These are phyloP conservation scores for Ceratocystiopsis sp. DNA, from an alignment of 2,329 filamentous ascomycete genomes.

Conservation along the genomic window DNA sequence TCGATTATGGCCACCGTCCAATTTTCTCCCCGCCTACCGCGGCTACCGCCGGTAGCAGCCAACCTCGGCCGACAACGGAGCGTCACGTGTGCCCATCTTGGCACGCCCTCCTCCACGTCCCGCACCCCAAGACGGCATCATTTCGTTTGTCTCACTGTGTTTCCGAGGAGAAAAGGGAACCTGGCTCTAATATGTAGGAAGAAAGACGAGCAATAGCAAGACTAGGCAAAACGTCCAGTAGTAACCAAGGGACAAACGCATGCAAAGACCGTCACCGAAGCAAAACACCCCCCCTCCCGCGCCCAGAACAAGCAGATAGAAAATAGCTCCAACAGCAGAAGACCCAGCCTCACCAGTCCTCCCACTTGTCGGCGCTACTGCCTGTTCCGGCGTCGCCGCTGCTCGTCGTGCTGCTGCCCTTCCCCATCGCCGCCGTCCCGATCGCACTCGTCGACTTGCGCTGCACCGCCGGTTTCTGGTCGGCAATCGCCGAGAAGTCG, in stretches of 20 bases:
- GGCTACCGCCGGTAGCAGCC: slow-evolving; percentile 8
- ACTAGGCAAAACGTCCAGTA: background rate
- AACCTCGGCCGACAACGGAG: slow-evolving; percentile 10
- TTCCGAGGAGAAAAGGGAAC: background rate
- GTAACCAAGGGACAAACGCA: background rate
- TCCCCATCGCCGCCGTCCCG: slow-evolving; percentile 43
- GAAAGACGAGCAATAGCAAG: background rate
- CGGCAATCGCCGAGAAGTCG: slow-evolving; percentile 58
- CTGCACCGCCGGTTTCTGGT: slow-evolving; percentile 33
- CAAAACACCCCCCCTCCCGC: background rate
- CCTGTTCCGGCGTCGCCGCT: slow-evolving; percentile 13
- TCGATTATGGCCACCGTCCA: background rate
- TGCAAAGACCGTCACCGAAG: background rate
- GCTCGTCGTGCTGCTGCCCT: slow-evolving; percentile 22
- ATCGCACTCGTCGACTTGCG: slow-evolving; percentile 22
- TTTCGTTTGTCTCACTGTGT: background rate
- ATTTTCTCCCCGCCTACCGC: slow-evolving; percentile 2
- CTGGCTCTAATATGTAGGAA: too few relatives aligned
- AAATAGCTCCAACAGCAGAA: too few relatives aligned
- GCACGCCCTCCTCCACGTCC: too few relatives aligned
- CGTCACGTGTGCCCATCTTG: slow-evolving; percentile 6
- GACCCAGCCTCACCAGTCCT: slow-evolving; percentile 36
- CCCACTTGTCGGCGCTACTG: slow-evolving; percentile 43
- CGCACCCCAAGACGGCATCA: too few relatives aligned
- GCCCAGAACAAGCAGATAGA: too few relatives aligned